A percentile compares a stretch with the other conserved stretches of the same genome.
phyloP scores from a whole-genome alignment of 2,329 filamentous ascomycete genomes.

The Curvularia spicifera region DNA sequence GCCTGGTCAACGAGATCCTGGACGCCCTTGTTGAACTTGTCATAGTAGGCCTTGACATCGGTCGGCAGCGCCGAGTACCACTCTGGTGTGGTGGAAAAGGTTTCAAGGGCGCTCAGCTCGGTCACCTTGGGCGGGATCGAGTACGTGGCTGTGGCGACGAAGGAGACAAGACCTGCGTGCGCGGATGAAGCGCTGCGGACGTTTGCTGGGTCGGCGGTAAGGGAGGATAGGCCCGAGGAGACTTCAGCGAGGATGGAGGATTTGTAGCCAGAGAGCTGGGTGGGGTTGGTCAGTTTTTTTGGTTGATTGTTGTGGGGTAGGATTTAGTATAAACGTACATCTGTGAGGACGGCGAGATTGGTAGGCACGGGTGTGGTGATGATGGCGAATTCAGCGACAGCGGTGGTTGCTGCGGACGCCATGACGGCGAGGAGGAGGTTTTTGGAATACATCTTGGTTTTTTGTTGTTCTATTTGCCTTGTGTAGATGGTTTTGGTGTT shows the following conservation, averaged over 20 bases:
- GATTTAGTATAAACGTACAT: conserved; percentile 19
- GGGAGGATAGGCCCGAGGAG: conserved; percentile 18
- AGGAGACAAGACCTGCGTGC: conserved; percentile 27
- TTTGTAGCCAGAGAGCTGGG: conserved; percentile 24
- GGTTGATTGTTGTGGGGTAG: background rate
- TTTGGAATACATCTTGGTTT: conserved; percentile 27
- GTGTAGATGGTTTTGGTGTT: background rate
- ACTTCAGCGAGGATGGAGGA: conserved; percentile 23
- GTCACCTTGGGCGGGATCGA: conserved; percentile 27
- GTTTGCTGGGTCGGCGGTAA: conserved; percentile 23
- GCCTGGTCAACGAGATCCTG: conserved; percentile 28
- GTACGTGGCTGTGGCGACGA: conserved; percentile 30
- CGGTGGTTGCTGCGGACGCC: conserved; percentile 26
- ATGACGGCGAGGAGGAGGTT: conserved; percentile 23
- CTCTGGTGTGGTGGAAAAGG: conserved; percentile 24
- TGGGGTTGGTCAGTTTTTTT: background rate
- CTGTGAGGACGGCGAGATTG: conserved; percentile 23
- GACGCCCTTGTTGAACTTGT: conserved; percentile 24
- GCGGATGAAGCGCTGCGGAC: conserved; percentile 20
- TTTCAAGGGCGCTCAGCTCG: conserved; percentile 19
- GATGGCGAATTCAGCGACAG: conserved; percentile 32
- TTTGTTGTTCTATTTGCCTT: background rate
- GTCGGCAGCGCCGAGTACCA: conserved; percentile 36
- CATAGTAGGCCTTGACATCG: conserved; percentile 35
- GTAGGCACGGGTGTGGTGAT: conserved; percentile 26